Percentiles rank a stretch among this genome's conserved stretches.
Conservation (phyloP, 345 rosid genomes). For the Citrus australasica region DNA sequence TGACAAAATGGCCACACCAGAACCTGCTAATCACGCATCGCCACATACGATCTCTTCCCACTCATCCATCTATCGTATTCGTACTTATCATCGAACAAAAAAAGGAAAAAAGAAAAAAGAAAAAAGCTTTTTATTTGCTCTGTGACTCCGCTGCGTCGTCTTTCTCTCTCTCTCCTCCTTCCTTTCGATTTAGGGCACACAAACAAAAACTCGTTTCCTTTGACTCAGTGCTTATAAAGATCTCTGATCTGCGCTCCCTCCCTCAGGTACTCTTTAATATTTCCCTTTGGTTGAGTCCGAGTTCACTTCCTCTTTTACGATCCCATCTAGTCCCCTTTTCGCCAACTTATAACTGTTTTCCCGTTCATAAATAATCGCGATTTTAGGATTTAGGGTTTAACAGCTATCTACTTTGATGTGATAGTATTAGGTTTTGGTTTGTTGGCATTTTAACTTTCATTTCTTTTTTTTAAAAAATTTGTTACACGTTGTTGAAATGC, state of each 20-base stretch:
- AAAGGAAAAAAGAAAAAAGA: too few species aligned
- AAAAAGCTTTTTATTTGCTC: not conserved
- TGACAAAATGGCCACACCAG: not conserved
- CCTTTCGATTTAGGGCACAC: constrained; percentile 33
- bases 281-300: not conserved
- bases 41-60: not conserved
- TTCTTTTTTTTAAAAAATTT: not conserved
- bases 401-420: not conserved
- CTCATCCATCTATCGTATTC: not conserved
- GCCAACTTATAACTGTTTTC: not conserved
- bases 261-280: constrained; percentile 23
- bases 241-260: constrained; percentile 25
- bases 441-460: constrained; percentile 7
- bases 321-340: not conserved
- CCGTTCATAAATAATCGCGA: not conserved
- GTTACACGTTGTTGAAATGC: not conserved
- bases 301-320: not conserved
- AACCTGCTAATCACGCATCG: not conserved
- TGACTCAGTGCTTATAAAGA: constrained; percentile 19
- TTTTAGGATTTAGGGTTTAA: not conserved
- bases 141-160: not conserved
- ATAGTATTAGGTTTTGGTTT: not conserved
- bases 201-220: constrained; percentile 20
- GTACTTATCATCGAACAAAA: constrained; percentile 4
- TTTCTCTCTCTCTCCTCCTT: not conserved